phyloP scores from a whole-genome alignment of 768 basidiomycete genomes.

The Lactarius akahatsu region DNA sequence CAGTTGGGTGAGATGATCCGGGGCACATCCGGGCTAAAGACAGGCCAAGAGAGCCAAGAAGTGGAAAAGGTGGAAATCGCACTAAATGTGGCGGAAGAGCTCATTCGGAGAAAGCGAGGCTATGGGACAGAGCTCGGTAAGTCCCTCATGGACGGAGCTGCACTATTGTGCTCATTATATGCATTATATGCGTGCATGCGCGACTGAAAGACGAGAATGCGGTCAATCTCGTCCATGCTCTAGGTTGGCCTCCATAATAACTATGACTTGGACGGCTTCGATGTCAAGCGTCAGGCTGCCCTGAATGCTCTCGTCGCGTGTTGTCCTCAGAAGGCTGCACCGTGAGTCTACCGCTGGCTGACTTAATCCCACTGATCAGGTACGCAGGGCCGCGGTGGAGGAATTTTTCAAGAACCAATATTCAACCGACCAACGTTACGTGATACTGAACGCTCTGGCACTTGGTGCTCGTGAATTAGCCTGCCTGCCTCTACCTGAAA shows the following conservation, averaged over 20 bases:
- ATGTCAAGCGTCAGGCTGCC: conserved; percentile 69
- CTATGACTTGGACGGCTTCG: conserved; percentile 80
- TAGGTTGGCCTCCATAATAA: conserved; percentile 79
- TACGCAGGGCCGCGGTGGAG: conserved; percentile 71
- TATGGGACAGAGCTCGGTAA: conserved; percentile 89
- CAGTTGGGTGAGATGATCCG: conserved; percentile 82
- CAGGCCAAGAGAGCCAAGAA: conserved; percentile 58
- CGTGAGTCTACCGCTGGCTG: conserved; percentile 52
- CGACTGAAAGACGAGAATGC: conserved; percentile 80
- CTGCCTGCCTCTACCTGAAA: conserved; percentile 39
- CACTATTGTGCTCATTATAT: conserved; percentile 3
- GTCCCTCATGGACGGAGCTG: conserved; percentile 32
- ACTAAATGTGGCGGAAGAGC: conserved; percentile 71
- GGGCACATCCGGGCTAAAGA: conserved; percentile 48
- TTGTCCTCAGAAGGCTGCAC: conserved; percentile 72
- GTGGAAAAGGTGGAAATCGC: conserved; percentile 81
- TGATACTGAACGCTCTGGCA: conserved; percentile 83
- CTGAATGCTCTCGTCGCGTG: conserved; percentile 79
- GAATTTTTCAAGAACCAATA: conserved; percentile 95
- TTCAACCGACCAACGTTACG: conserved; percentile 80
- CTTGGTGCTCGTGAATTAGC: conserved; percentile 85
- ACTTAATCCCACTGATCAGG: conserved; percentile 1
- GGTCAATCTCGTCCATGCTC: conserved; percentile 69
- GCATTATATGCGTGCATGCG: too few relatives aligned
- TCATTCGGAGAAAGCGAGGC: conserved; percentile 78